Conservation (phyloP, 441 rosid species). For the Aleurites moluccanus region DNA sequence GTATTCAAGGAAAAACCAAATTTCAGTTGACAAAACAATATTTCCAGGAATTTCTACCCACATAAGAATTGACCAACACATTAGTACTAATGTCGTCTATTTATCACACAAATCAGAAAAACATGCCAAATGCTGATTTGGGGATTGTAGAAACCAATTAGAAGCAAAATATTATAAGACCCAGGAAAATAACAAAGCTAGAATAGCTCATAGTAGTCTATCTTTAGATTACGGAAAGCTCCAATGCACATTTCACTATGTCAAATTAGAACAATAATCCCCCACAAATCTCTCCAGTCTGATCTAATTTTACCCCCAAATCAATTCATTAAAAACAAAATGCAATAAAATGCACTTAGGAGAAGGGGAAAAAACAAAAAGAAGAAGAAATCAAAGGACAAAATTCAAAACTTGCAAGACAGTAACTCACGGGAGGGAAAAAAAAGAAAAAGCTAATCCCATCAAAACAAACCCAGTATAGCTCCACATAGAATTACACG, state of each 20-base stretch:
- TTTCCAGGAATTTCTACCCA: neutral
- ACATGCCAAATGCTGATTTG: neutral
- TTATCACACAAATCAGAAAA: neutral
- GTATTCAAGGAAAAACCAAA: no score
- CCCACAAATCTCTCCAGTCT: slow-evolving; percentile 15
- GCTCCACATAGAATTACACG: slow-evolving; percentile 1
- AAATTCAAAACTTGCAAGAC: slow-evolving; percentile 15
- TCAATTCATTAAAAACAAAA: slow-evolving; percentile 1
- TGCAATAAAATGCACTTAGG: slow-evolving; percentile 1
- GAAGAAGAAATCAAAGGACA: slow-evolving; percentile 7
- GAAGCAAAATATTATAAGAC: slow-evolving; percentile 1
- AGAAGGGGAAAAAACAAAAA: slow-evolving; percentile 9
- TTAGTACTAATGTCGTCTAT: neutral
- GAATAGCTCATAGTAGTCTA: no score
- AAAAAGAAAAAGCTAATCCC: slow-evolving; percentile 14
- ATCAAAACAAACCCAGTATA: slow-evolving; percentile 11
- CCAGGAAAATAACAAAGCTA: neutral
- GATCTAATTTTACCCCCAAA: slow-evolving; percentile 2
- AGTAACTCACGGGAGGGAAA: no score
- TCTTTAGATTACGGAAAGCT: neutral
- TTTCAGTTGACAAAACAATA: neutral
- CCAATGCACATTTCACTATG: slow-evolving; percentile 4
- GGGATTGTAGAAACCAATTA: slow-evolving; percentile 12
- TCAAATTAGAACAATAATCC: slow-evolving; percentile 7
- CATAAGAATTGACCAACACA: slow-evolving; percentile 8